phyloP scores from a whole-genome alignment of 2,329 filamentous ascomycete genomes.

The Exophiala sideris region DNA sequence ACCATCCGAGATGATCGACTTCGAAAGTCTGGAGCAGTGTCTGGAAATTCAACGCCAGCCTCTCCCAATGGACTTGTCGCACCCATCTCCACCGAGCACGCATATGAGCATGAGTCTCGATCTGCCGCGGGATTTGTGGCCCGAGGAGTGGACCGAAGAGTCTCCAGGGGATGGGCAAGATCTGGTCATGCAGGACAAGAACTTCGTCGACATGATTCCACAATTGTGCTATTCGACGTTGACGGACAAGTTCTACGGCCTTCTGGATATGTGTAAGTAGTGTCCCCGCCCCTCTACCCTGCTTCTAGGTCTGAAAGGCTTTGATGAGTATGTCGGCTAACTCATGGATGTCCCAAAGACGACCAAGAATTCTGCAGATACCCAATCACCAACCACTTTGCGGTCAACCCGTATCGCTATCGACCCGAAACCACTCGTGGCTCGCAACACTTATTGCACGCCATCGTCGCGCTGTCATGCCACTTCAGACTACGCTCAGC shows the following conservation, averaged over 20 bases:
- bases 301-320: no score
- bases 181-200: background rate
- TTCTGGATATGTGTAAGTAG: conserved; percentile 5
- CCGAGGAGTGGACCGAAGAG: background rate
- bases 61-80: background rate
- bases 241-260: background rate
- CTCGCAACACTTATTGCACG: conserved; percentile 12
- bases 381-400: conserved; percentile 14
- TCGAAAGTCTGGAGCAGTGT: conserved; percentile 14
- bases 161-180: background rate
- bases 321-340: background rate
- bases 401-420: conserved; percentile 12
- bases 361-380: conserved; percentile 14
- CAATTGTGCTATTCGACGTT: conserved; percentile 9
- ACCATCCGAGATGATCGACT: background rate
- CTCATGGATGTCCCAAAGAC: background rate
- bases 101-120: background rate
- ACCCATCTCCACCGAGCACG: background rate
- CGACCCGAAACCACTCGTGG: conserved; percentile 12
- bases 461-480: conserved; percentile 13
- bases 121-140: background rate
- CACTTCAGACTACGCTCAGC: conserved; percentile 8
- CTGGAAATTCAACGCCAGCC: conserved; percentile 9
- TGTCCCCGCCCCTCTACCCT: background rate
- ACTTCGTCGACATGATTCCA: background rate